Evolutionary conservation across 495 filamentous ascomycete species (phyloP), one percentile per base, ranked within the genome.

Genomic region (Daldinia decipiens): DNA sequence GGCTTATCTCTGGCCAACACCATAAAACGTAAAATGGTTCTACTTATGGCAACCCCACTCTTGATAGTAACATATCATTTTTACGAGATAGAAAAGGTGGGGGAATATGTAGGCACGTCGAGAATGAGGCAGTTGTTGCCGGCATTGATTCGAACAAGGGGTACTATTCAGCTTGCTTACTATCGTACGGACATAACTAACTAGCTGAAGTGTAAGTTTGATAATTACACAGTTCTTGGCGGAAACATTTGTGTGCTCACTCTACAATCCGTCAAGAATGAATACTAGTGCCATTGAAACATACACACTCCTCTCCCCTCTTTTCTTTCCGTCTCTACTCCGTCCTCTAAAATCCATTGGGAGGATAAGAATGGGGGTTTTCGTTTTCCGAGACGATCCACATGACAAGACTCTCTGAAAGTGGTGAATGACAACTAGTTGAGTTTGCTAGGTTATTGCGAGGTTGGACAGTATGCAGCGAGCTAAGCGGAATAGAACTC

Each of bases 341-440:
- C 6, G 19, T 66, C 57, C 17, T 9, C 38, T 19, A 15, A 57
- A 57, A 13, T 26, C 11, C 4, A 31, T 24, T 54, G 36, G 43
- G 43, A 47, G 17, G 43, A 21, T 27, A 57, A 66, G 66, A 73
- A 73, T 73, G 71, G 71, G 71, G 71, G 66, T 62, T 32, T 45
- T 50, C 40, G 47, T 62, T 43, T 15, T 54, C 36, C 36, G n/a
- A 60, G 31, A 21, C 29, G 53, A 58, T 70, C 71, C 57, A 70
- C 52, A 50, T 63, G 17, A 24, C 43, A 55, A 70, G 56, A 59
- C 50, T 29, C 47, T n/a, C 50, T 59, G 66, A 73, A 70, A 70
- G 71, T 73, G 71, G 71, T 66, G 71, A 67, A 73, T 12, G 57
- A 45, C 17, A 59, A 50, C 8, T 65, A 36, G 51, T 31, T 53